A percentile compares a stretch with the other conserved stretches of the same genome.
Evolutionary conservation across 2,329 filamentous ascomycete species (phyloP).

Genomic region (Aspergillus nomiae): DNA sequence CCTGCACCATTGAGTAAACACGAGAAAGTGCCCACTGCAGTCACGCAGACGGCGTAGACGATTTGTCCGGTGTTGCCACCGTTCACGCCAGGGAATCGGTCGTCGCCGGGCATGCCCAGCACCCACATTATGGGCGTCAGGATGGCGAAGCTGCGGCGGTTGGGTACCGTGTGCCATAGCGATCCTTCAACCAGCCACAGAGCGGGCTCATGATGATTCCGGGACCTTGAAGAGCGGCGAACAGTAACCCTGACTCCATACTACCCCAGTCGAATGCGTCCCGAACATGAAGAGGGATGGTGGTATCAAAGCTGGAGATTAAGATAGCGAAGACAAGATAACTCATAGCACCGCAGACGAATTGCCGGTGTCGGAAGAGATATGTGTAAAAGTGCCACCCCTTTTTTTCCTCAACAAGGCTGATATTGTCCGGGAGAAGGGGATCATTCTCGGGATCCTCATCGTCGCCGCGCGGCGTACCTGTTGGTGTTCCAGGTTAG

Average conservation of each 20-base stretch:
- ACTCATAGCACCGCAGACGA: constrained; percentile 46
- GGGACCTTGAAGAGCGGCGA: constrained; percentile 61
- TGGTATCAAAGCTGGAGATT: constrained; percentile 58
- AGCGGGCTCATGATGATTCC: constrained; percentile 59
- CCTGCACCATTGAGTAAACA: constrained; percentile 31
- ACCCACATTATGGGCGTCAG: constrained; percentile 30
- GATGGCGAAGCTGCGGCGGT: constrained; percentile 24
- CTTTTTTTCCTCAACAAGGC: neutral
- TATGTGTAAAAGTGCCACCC: constrained; percentile 34
- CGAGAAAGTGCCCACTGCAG: constrained; percentile 24
- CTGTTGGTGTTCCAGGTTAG: neutral
- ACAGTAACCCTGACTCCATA: constrained; percentile 57
- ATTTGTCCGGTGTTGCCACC: constrained; percentile 18
- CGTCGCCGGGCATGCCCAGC: constrained; percentile 30
- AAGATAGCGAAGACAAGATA: constrained; percentile 52
- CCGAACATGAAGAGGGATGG: constrained; percentile 58
- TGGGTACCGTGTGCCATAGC: constrained; percentile 26
- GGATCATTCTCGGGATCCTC: constrained; percentile 12
- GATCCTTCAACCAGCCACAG: constrained; percentile 50
- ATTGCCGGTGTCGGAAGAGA: constrained; percentile 45
- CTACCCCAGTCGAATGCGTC: constrained; percentile 57
- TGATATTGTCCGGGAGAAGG: neutral
- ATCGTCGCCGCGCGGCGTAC: neutral
- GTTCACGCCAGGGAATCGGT: constrained; percentile 28
- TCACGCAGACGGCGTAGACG: constrained; percentile 25